phyloP scores from a whole-genome alignment of 2,329 filamentous ascomycete genomes.

The Alternaria dauci region DNA sequence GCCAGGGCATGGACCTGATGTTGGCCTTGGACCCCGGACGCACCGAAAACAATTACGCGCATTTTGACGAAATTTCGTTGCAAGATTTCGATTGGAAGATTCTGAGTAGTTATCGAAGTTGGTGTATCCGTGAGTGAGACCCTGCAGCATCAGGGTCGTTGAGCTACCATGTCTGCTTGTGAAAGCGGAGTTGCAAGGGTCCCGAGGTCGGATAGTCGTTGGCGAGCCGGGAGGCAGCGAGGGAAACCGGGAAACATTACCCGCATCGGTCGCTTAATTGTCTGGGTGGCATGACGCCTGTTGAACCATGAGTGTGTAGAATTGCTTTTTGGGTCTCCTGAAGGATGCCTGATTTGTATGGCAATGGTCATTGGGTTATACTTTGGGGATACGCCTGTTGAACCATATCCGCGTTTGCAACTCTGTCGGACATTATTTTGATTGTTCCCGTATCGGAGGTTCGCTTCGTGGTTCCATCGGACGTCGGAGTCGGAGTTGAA shows the following conservation, averaged over 20 bases:
- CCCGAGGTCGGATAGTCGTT: not conserved
- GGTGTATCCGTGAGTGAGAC: not conserved
- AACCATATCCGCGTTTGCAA: not conserved
- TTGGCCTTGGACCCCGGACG: slow-evolving; percentile 41
- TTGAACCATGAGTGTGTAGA: not conserved
- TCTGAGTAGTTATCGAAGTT: not conserved
- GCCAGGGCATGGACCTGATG: slow-evolving; percentile 40
- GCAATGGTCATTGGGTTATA: no score
- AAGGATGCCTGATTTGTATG: no score
- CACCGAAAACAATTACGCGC: slow-evolving; percentile 42
- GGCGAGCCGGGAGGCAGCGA: not conserved
- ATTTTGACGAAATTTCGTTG: slow-evolving; percentile 15
- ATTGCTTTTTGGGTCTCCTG: no score
- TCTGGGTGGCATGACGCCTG: not conserved
- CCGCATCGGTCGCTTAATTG: not conserved
- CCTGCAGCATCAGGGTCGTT: not conserved
- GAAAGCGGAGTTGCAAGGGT: not conserved
- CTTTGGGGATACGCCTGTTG: not conserved
- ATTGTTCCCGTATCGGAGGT: not conserved
- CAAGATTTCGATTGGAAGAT: no score
- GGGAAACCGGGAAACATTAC: not conserved
- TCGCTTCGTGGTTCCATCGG: not conserved
- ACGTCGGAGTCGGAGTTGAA: not conserved
- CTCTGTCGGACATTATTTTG: not conserved
- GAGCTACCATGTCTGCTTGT: not conserved